Conservation (phyloP, 805 yeast genomes). For the Starmerella apis region DNA sequence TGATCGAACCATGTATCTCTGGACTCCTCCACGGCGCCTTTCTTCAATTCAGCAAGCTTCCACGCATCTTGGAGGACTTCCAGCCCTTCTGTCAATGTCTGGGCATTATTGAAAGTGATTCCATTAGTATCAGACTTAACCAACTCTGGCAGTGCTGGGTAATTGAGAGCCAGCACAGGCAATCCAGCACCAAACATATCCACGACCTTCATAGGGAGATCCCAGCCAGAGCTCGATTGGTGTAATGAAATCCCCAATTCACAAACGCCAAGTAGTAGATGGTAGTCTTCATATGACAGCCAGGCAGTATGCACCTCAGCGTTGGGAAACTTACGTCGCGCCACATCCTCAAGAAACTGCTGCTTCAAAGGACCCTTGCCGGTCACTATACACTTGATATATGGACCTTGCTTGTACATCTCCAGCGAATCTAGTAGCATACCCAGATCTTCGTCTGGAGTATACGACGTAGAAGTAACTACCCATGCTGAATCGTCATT, state of each 20-base stretch:
- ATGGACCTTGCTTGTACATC: slow-evolving; percentile 28
- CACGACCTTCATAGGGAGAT: slow-evolving; percentile 92
- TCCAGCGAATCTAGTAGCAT: slow-evolving; percentile 59
- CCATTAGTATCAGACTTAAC: slow-evolving; percentile 74
- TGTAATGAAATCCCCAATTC: slow-evolving; percentile 88
- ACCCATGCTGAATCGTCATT: slow-evolving; percentile 57
- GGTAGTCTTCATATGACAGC: slow-evolving; percentile 72
- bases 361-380: slow-evolving; percentile 85
- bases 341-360: slow-evolving; percentile 42
- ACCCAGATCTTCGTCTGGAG: slow-evolving; percentile 86
- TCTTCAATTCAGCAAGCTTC: slow-evolving; percentile 37
- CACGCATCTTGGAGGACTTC: slow-evolving; percentile 29
- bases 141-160: slow-evolving; percentile 68
- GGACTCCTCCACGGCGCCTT: slow-evolving; percentile 70
- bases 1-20: slow-evolving; percentile 59
- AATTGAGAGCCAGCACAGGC: slow-evolving; percentile 73
- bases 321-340: slow-evolving; percentile 36
- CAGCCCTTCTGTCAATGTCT: slow-evolving; percentile 40
- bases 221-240: slow-evolving; percentile 83
- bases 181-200: slow-evolving; percentile 95
- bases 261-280: slow-evolving; percentile 58
- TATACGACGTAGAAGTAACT: slow-evolving; percentile 83
- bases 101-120: slow-evolving; percentile 37
- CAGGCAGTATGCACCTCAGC: slow-evolving; percentile 58
- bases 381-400: slow-evolving; percentile 68